Base-by-base conservation (phyloP, 805 yeast species). In the Yarrowia sp. region DNA sequence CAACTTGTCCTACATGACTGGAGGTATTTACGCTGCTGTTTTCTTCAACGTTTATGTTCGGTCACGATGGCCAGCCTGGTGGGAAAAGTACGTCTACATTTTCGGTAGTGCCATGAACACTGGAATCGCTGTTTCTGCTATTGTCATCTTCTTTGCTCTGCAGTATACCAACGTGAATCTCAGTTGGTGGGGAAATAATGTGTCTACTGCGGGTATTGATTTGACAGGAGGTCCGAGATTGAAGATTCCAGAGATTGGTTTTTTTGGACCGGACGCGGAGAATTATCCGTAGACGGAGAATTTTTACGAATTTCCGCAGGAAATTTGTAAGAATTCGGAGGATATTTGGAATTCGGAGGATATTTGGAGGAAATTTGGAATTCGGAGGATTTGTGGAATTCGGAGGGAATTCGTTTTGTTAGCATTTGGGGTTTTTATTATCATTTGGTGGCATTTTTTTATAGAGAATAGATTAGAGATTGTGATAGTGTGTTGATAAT, bases 1-100 rank as follows among this genome's bases (percentile, higher is more conserved):
- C 43, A 43, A 81, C 71, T 68, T 81, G 51, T 78, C 77, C 77
- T 70, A 71, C 65, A 77, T 77, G 67, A 77, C 74, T 41, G 77
- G 80, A 1, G 83, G 82, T 4, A 71, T 80, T 35, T 71, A 71
- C 43, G 33, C 81, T 44, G 78, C 82, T n/a, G 76, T 74, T 67
- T 62, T 75, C 43, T 82, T 82, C 77, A 82, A 80, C 80, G 76
- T 77, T 67, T 72, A 75, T 63, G 70, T 82, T 64, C 77, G 79
- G 63, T 72, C 73, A 52, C 70, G 76, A 63, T 82, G 79, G 68
- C 72, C 78, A 3, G 70, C 73, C 22, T 82, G 85, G 85, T 82
- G 84, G 84, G 82, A 81, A 62, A 81, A 80, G 71, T 82, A 82
- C 72, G 81, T 81, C 68, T 82, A 82, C 68, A 76, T 82, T 17